These are phyloP conservation scores for Fomitopsis betulina DNA, from an alignment of 1,284 basidiomycete species.

Conservation along the genomic window DNA sequence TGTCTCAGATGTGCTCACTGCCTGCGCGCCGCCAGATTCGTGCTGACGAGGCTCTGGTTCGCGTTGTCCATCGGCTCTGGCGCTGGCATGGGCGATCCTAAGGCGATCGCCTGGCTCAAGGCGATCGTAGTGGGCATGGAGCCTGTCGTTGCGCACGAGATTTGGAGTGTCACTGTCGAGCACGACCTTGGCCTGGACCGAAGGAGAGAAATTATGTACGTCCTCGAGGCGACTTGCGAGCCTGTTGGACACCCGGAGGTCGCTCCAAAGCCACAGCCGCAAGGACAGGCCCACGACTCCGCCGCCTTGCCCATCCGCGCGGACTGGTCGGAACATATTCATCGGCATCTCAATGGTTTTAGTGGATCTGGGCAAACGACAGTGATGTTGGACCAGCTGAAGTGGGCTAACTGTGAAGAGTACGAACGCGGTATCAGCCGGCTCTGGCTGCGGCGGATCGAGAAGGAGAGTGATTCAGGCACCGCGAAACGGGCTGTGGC, in stretches of 20 bases:
- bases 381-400: constrained; percentile 30
- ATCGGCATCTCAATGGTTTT: constrained; percentile 17
- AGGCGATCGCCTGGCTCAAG: constrained; percentile 29
- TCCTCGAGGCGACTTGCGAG: constrained; percentile 67
- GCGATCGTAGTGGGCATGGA: constrained; percentile 39
- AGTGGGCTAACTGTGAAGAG: constrained; percentile 66
- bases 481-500: constrained; percentile 44
- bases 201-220: constrained; percentile 37
- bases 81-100: constrained; percentile 12
- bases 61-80: constrained; percentile 44
- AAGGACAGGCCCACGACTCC: background rate
- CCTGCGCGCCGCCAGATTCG: constrained; percentile 40
- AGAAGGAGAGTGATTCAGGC: constrained; percentile 39
- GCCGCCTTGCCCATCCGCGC: constrained; percentile 34
- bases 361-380: background rate
- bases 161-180: constrained; percentile 50
- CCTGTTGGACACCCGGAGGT: constrained; percentile 44
- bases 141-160: constrained; percentile 47
- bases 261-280: background rate
- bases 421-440: constrained; percentile 63
- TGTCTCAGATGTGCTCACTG: too few species aligned
- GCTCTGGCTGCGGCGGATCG: constrained; percentile 48
- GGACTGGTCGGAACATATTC: constrained; percentile 63
- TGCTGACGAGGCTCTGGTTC: constrained; percentile 60
- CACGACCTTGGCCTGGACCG: background rate